Evolutionary conservation across 352 stramenopile genomes (phyloP).

Genomic region (Lagenidium giganteum): DNA sequence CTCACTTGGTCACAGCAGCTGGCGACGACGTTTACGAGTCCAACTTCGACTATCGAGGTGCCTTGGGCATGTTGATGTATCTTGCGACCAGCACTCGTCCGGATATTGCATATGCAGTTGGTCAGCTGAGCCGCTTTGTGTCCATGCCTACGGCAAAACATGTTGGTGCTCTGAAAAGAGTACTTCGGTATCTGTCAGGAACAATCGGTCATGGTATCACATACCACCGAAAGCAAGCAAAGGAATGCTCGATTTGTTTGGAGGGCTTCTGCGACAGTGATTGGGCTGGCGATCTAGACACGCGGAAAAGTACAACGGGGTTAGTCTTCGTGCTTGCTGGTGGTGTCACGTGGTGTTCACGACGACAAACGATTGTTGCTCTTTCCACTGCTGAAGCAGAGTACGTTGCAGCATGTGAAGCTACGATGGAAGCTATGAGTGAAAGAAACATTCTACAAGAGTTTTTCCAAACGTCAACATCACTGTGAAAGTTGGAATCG

Average conservation of each 20-base stretch:
- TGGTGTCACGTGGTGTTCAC: conserved; percentile 4
- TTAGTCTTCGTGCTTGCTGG: conserved; percentile 7
- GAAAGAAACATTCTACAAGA: conserved; percentile 7
- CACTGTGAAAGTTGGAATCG: conserved; percentile 4
- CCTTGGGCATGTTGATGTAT: conserved; percentile 12
- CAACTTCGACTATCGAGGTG: conserved; percentile 9
- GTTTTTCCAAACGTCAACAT: conserved; percentile 1
- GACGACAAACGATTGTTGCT: conserved; percentile 13
- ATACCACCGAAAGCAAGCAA: not conserved
- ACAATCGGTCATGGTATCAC: not conserved
- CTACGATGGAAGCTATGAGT: conserved; percentile 5
- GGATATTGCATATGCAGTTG: conserved; percentile 11
- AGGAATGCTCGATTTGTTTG: not conserved
- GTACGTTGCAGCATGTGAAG: conserved; percentile 16
- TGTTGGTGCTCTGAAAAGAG: not conserved
- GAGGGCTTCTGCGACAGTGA: conserved; percentile 3
- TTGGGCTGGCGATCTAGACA: conserved; percentile 1
- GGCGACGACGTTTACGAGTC: conserved; percentile 2
- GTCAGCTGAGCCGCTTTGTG: conserved; percentile 13
- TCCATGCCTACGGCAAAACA: not conserved
- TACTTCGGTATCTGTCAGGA: not conserved
- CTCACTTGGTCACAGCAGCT: not conserved
- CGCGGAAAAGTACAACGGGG: conserved; percentile 5
- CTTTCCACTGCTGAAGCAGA: conserved; percentile 14
- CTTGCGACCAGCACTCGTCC: conserved; percentile 7